Evolutionary conservation across 805 yeast genomes (phyloP).

Genomic region (Zygoascus ofunaensis): DNA sequence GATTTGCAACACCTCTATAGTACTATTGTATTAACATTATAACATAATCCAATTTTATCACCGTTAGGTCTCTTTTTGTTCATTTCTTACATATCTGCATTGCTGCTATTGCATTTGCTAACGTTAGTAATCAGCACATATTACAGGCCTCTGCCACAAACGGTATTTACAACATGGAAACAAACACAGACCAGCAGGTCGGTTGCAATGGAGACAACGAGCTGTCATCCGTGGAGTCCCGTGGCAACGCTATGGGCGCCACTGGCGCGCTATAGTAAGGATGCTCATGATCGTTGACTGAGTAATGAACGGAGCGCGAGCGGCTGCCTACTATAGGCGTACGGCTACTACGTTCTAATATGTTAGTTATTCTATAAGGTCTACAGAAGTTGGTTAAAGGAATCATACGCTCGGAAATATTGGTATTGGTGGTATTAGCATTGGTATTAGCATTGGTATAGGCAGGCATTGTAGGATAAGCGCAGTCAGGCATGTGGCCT

Average conservation of each 20-base stretch:
- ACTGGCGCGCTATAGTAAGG: slow-evolving; percentile 2
- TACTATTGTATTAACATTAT: no score
- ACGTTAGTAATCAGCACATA: no score
- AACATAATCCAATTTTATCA: no score
- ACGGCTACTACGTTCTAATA: background rate
- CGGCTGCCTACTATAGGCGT: background rate
- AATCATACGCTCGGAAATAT: background rate
- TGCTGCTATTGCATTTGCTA: no score
- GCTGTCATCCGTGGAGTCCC: no score
- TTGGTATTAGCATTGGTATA: background rate
- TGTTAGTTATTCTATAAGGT: background rate
- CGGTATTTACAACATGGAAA: background rate
- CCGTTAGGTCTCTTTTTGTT: no score
- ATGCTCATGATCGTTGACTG: slow-evolving; percentile 4
- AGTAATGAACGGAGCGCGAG: slow-evolving; percentile 2
- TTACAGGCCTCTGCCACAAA: no score
- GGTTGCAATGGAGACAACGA: no score
- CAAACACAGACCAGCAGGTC: background rate
- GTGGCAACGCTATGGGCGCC: no score
- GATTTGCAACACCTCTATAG: no score
- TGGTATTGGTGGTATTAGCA: background rate
- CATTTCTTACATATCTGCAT: no score
- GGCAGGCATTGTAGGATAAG: background rate
- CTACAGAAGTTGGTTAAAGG: background rate
- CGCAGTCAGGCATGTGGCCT: background rate